Evolutionary conservation across 495 filamentous ascomycete species (phyloP), one percentile per base, ranked within the genome.

Genomic region (Penicillium macrosclerotiorum): DNA sequence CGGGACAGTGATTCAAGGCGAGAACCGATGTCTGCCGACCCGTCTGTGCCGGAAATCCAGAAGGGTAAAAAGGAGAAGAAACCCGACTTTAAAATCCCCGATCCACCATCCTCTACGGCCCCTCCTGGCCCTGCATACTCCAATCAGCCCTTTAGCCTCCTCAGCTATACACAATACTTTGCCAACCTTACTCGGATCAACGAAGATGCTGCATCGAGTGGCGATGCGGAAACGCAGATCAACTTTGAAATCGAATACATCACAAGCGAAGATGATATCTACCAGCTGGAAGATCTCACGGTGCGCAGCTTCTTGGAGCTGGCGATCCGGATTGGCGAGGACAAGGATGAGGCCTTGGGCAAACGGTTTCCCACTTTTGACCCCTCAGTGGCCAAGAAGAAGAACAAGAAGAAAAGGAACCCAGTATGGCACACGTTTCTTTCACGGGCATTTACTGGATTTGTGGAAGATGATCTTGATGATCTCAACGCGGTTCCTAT

Each of bases 61-160:
- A 82, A 78, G 45, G 74, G 76, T 19, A 76, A 78, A 32, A 73
- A 79, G 36, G 72, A 78, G 8, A 81, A 84, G 55, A 66, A 77
- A 39, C 82, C 83, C 6, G 57, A 79, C 5, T 77, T 92, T 51
- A 69, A 70, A 36, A 61, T 90, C 3, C 93, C 93, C 0, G 60
- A 78, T 5, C 76, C 83, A 1, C 93, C 93, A 8, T 82, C 89
- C 1, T 80, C 83, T 53, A 75, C 79, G 3, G 61, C 85, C 18
- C 82, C 83, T 8, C 94, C 93, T 0, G 93, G 93, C 2, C 93
- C 93, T 0, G 94, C 89, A 3, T 97, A 99, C 64, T 92, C 85
- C 3, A 82, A 86, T 22, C 94, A 99, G 61, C 68, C 88, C 0
- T 72, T 95, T 18, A 84, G 87, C 0, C 69, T 86, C 49, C 73